Evolutionary conservation across 140 eudicot species (phyloP), one percentile per base, ranked within the genome.

Genomic region (Bidens hawaiensis): DNA sequence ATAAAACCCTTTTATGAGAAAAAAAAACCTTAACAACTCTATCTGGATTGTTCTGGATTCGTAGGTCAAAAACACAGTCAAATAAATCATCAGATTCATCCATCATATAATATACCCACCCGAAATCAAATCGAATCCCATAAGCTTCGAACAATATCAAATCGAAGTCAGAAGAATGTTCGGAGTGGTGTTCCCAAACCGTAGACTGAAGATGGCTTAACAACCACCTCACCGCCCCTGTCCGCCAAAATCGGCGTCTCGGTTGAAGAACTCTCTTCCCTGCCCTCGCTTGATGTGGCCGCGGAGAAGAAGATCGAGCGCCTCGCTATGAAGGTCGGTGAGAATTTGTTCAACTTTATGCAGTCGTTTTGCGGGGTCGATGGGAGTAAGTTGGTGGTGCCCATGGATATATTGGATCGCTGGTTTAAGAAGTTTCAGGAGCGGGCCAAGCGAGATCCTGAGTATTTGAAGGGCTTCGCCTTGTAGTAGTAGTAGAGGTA

Each of bases 391-490:
- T 78, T 91, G 67, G 81, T 87, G 11, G 98, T 91, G 79, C 98
- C 96, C 0, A 91, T 81, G 93, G 98, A 91, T 76, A 91, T 91
- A 49, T 64, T 91, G 83, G 98, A 91, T 75, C 61, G 98, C 17
- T 91, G 98, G 98, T 91, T 91, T 67, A 91, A 87, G 82, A 91
- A 91, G 82, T 91, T 91, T 75, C 98, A 91, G 57, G 96, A 91
- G 50, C 78, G 96, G 43, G 88, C 96, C 0, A 91, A 91, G 75
- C 84, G 96, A 3, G 98, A 91, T 59, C 98, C 98, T 0, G 95
- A 87, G 60, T 91, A 87, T 72, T 67, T 91, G 81, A 91, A 91
- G 61, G 93, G 95, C 0, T 91, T 91, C 49, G 88, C 94, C 12
- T 63, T 88, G 62, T 87, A 81, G 75, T 45, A 1, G 9, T 28